Base-by-base conservation (phyloP, 257 asterid species). In the Fraxinus excelsior region DNA sequence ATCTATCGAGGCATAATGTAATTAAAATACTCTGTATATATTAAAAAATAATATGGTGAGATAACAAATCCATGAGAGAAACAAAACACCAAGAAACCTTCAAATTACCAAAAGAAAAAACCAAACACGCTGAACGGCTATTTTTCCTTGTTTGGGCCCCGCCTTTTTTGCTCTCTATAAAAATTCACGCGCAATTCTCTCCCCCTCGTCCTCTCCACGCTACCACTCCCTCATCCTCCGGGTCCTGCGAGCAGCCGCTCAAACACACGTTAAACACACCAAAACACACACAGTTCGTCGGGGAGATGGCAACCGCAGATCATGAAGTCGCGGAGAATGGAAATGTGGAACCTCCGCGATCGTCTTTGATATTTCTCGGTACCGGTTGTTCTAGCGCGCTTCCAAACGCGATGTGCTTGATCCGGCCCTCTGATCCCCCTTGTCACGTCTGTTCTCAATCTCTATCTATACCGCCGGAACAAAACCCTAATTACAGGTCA, bases 321-420 rank as follows among this genome's bases (percentile, higher is more conserved):
- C 82, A 51, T 25, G 80, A 62, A 56, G 83, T 74, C 66, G 80
- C 77, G 37, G 86, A 74, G 72, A 86, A 89, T 75, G 92, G 94
- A 83, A 84, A 84, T 80, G 89, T 46, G 19, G 86, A 68, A 71
- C 81, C 81, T 38, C 88, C 80, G 74, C 81, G 67, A 76, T 93
- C 99, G 35, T 92, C 96, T 38, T 76, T 95, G 85, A 90, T 95
- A 73, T 95, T 93, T 82, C 89, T 95, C 18, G 98, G 99, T 29
- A 95, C 98, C 28, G 99, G 99, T 71, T 95, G 99, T 84, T 93
- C 99, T n/a, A 93, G 97, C 82, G 91, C 96, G 23, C 79, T 93
- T 68, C 99, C 99, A 13, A 93, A 91, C 44, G 93, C 91, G 1
- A 69, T 93, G 80, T 95, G 99, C 85, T 82, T 95, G 85, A 89